Percentiles rank a stretch among this genome's conserved stretches.
Evolutionary conservation across 441 rosid genomes (phyloP).

Genomic region (Isatis lusitanica): DNA sequence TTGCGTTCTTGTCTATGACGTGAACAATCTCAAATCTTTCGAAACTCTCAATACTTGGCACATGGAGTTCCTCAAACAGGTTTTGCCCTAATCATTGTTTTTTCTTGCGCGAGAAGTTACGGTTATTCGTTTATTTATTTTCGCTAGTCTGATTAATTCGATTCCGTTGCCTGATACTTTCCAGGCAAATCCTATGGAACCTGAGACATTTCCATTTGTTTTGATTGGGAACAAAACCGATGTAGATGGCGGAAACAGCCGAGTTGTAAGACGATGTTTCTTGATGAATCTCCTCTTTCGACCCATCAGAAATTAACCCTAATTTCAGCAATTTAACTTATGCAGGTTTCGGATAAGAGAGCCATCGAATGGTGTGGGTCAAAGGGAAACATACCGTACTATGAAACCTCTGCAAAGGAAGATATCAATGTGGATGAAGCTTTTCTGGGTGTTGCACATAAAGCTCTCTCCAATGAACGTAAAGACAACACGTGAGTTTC

Average conservation of each 20-base stretch:
- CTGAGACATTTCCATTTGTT: slow-evolving; percentile 57
- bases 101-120: slow-evolving; percentile 19
- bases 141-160: not conserved
- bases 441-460: slow-evolving; percentile 46
- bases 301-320: slow-evolving; percentile 4
- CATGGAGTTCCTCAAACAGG: slow-evolving; percentile 70
- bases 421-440: slow-evolving; percentile 57
- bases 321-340: not conserved
- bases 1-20: slow-evolving; percentile 65
- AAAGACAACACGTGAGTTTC: slow-evolving; percentile 37
- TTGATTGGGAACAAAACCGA: slow-evolving; percentile 69
- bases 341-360: slow-evolving; percentile 49
- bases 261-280: slow-evolving; percentile 45
- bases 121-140: not conserved
- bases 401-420: slow-evolving; percentile 66
- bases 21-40: slow-evolving; percentile 53
- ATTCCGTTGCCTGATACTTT: slow-evolving; percentile 1
- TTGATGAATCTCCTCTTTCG: not conserved
- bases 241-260: slow-evolving; percentile 57
- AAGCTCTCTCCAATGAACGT: slow-evolving; percentile 47
- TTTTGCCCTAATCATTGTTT: not conserved
- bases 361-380: slow-evolving; percentile 60
- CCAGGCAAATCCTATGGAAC: slow-evolving; percentile 61
- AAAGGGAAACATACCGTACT: slow-evolving; percentile 51
- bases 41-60: slow-evolving; percentile 64